Conservation (phyloP, 805 yeast genomes). For the Lachancea cidri region DNA sequence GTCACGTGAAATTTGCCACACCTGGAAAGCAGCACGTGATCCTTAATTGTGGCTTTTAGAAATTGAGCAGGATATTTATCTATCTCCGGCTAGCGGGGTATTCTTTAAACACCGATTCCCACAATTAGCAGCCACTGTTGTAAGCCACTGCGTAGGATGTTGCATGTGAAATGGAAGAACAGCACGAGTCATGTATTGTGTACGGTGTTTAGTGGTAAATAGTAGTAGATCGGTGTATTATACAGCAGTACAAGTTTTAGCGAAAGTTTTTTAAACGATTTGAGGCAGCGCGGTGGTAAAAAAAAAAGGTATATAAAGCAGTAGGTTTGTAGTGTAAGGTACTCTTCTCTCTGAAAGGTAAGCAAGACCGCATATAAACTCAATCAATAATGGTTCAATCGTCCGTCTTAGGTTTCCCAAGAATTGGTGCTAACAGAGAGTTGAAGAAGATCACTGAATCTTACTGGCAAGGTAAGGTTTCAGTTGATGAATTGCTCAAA, state of each 20-base stretch:
- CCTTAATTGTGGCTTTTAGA: no score
- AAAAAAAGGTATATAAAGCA: slow-evolving; percentile 8
- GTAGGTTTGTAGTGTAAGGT: no score
- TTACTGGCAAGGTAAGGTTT: slow-evolving; percentile 94
- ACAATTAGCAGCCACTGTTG: background rate
- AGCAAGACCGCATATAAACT: background rate
- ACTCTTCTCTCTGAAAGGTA: no score
- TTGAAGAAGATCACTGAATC: slow-evolving; percentile 98
- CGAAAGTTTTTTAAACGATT: background rate
- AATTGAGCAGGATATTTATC: no score
- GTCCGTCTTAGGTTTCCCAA: slow-evolving; percentile 98
- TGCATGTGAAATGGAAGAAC: background rate
- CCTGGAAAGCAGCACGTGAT: no score
- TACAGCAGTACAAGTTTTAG: background rate
- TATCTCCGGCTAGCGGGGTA: background rate
- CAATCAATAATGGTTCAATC: slow-evolving; percentile 78
- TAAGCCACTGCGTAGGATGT: background rate
- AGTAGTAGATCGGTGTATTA: background rate
- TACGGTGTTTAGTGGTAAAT: background rate
- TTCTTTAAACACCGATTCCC: background rate
- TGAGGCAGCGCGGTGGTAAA: background rate
- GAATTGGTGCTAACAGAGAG: slow-evolving; percentile 99
- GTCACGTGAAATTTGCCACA: no score
- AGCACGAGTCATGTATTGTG: background rate
- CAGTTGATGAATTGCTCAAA: slow-evolving; percentile 79